Base-by-base conservation (phyloP, 768 basidiomycete species). In the Hydnomerulius pinastri region DNA sequence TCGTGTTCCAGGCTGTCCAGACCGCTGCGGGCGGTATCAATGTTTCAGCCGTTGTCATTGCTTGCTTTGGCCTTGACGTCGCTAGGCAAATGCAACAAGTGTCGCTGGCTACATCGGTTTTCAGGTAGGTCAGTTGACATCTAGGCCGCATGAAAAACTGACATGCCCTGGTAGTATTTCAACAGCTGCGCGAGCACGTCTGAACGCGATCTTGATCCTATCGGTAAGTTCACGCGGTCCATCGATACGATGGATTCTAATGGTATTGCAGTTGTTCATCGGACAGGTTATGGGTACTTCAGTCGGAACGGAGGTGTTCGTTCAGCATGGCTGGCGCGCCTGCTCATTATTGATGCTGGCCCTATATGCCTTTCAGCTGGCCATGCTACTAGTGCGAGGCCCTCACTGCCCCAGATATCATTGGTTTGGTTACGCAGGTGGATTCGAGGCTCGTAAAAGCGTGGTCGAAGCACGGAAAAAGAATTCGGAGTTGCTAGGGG, bases 281-380 rank as follows among this genome's bases (percentile, higher is more conserved):
- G 91, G 91, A 0, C 90, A 92, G 71, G 86, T 92, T 9, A 83
- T 87, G 69, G 91, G 91, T 15, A 91, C 90, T 0, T 77, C 86
- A 0, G 84, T 85, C 1, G 85, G 89, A 25, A 86, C 88, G 0
- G 66, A 79, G 29, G 77, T 92, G 2, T 93, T 90, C 68, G 76
- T 85, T 24, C 57, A 71, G 12, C 71, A 80, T 55, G 91, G 91
- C 13, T 92, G 88, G 88, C 75, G 81, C 29, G 75, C 86, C 0
- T 79, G 77, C 2, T 83, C 87, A 0, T 75, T 73, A 24, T 71
- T 90, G 10, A 78, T 78, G 36, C 63, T 91, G 47, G 87, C 76
- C 0, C 78, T 81, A 64, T 76, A 79, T 30, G 81, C 68, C 0
- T 80, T 77, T 56, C 78, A 81, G 54, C 58, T 91, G 1, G 42